A percentile compares a stretch with the other conserved stretches of the same genome.
These are phyloP conservation scores for Cicer pinnatifidum DNA, from an alignment of 306 rosid genomes.

Conservation along the genomic window DNA sequence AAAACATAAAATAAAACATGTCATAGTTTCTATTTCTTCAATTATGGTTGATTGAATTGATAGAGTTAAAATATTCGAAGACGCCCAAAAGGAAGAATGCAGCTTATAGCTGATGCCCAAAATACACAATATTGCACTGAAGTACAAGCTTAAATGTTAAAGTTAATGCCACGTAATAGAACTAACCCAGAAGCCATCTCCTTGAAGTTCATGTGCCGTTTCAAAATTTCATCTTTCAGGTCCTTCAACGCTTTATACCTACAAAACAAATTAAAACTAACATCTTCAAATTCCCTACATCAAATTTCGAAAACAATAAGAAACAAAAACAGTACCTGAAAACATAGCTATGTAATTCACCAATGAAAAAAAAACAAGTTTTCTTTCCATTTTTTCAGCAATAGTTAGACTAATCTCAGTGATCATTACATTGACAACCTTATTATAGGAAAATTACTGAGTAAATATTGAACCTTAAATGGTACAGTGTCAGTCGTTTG, in stretches of 20 bases:
- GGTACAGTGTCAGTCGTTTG: neutral
- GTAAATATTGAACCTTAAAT: neutral
- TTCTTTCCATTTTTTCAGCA: neutral
- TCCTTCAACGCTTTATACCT: conserved; percentile 86
- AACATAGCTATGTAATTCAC: neutral
- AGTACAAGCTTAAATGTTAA: conserved; percentile 7
- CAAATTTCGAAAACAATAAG: conserved; percentile 11
- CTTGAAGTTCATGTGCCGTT: conserved; percentile 70
- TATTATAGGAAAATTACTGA: neutral
- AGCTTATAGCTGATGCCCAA: conserved; percentile 32
- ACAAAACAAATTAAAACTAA: conserved; percentile 35
- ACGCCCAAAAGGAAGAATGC: neutral
- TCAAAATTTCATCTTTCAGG: conserved; percentile 73
- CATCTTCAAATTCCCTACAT: conserved; percentile 5
- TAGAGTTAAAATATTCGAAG: conserved; percentile 22
- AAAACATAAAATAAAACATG: conserved; percentile 36
- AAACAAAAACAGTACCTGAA: conserved; percentile 6
- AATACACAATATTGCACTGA: conserved; percentile 12
- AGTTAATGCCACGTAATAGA: conserved; percentile 28
- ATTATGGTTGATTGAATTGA: conserved; percentile 4
- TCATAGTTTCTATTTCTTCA: neutral
- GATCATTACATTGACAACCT: neutral
- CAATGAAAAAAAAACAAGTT: conserved; percentile 6
- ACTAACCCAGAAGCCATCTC: conserved; percentile 94
- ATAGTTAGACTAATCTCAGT: conserved; percentile 3